Evolutionary conservation across 2,329 filamentous ascomycete genomes (phyloP), one percentile per base, ranked within the genome.

Genomic region (Beauveria bassiana): DNA sequence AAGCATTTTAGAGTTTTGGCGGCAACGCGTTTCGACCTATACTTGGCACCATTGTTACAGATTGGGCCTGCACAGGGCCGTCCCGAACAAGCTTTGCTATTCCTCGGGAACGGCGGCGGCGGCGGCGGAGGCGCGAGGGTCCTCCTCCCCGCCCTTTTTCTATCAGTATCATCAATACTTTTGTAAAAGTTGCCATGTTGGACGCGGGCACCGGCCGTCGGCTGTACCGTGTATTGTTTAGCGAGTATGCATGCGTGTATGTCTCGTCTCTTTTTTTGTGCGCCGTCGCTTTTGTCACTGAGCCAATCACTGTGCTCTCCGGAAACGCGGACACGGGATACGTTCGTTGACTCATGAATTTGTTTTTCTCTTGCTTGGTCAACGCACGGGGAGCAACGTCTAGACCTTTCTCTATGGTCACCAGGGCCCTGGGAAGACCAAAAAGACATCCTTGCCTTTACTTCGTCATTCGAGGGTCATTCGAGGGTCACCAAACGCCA

Each of bases 291-390:
- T 31, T 43, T 47, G 22, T 9, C 28, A 31, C 8, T 28, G 49
- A 53, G 20, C 58, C 58, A 60, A 60, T 60, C 34, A 49, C 12
- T 7, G 34, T 51, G 34, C 34, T 50, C 38, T 57, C 56, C 56
- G 47, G 47, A 18, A 50, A 59, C 46, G 56, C 56, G 56, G 56
- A 34, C 46, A 20, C 45, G 46, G 46, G 56, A 51, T 45, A 31
- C 31, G 31, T 31, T 10, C 14, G 56, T 43, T 31, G 55, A 50
- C 38, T 34, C 45, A 42, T 49, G 54, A 22, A n/a, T 51, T 26
- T 24, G 20, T 54, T 55, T 9, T 51, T 22, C 18, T 55, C 45
- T 55, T 18, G 22, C 22, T 5, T 12, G 26, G 7, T 5, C 5
- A 20, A 42, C n/a, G 20, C 34, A 53, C 51, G 16, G 42, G 46